Percentiles rank a stretch among this genome's conserved stretches.
phyloP scores from a whole-genome alignment of 805 yeast genomes.

The Wickerhamomyces queroliae region DNA sequence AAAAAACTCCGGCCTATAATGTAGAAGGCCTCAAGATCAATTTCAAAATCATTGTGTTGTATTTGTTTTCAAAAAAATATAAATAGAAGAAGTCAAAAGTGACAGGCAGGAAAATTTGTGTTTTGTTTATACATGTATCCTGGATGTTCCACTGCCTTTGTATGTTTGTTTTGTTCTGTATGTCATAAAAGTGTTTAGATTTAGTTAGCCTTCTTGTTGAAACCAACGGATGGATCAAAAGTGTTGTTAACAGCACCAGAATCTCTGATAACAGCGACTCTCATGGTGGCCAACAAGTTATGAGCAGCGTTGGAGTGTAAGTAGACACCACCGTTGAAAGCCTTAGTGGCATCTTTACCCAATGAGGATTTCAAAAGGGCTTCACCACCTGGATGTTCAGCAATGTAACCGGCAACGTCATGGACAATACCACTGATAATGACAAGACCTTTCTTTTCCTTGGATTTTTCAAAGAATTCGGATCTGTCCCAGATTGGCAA shows the following conservation, averaged over 20 bases:
- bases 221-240: constrained; percentile 13
- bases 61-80: too few species aligned
- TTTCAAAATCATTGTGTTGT: neutral
- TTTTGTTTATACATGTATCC: too few species aligned
- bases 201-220: constrained; percentile 9
- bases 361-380: constrained; percentile 62
- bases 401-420: constrained; percentile 60
- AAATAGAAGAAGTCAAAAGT: too few species aligned
- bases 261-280: constrained; percentile 75
- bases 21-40: too few species aligned
- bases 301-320: constrained; percentile 85
- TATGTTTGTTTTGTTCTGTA: neutral
- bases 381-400: constrained; percentile 84
- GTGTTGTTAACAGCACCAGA: constrained; percentile 36
- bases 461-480: constrained; percentile 39
- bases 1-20: too few species aligned
- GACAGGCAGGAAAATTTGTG: too few species aligned
- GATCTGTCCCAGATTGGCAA: constrained; percentile 73
- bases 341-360: constrained; percentile 80
- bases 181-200: neutral
- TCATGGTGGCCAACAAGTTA: constrained; percentile 73
- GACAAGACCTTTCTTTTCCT: constrained; percentile 52
- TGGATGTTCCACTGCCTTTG: too few species aligned
- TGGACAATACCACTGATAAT: constrained; percentile 78
- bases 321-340: constrained; percentile 83